Evolutionary conservation across 768 basidiomycete genomes (phyloP).

Genomic region (Sarcodon aspratus): DNA sequence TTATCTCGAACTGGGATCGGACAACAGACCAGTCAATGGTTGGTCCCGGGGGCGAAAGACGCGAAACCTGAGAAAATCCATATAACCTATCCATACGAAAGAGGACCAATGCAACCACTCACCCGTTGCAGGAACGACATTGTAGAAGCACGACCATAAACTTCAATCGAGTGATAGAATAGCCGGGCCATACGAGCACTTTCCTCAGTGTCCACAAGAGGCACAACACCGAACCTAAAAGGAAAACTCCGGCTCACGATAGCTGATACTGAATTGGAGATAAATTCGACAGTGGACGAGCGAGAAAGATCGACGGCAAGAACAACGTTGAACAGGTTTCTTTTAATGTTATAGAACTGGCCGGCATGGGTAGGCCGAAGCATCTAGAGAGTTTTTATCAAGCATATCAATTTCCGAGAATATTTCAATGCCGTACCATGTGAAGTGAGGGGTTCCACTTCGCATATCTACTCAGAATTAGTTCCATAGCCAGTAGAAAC

Average conservation of each 20-base stretch:
- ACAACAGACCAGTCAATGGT: conserved; percentile 33
- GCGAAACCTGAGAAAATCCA: not conserved
- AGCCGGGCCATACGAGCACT: conserved; percentile 60
- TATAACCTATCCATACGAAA: not conserved
- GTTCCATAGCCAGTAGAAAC: conserved; percentile 1
- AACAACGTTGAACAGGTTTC: conserved; percentile 79
- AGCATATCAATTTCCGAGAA: not conserved
- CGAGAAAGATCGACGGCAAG: conserved; percentile 74
- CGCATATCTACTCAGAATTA: conserved; percentile 6
- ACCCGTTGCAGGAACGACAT: conserved; percentile 50
- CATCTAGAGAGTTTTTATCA: conserved; percentile 30
- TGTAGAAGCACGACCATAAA: conserved; percentile 52
- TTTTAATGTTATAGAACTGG: conserved; percentile 58
- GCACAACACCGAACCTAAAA: conserved; percentile 81
- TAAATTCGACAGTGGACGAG: conserved; percentile 42
- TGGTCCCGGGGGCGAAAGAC: conserved; percentile 4
- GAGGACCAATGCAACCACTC: conserved; percentile 7
- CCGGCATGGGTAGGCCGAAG: conserved; percentile 75
- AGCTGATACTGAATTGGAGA: conserved; percentile 50
- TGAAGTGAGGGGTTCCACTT: conserved; percentile 10
- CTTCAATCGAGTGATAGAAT: conserved; percentile 54
- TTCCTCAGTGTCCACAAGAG: conserved; percentile 43
- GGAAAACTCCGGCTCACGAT: conserved; percentile 69
- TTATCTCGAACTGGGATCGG: conserved; percentile 23
- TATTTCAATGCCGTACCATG: conserved; percentile 2